These are phyloP conservation scores for Monilinia polystroma DNA, from an alignment of 2,329 filamentous ascomycete genomes.

Conservation along the genomic window DNA sequence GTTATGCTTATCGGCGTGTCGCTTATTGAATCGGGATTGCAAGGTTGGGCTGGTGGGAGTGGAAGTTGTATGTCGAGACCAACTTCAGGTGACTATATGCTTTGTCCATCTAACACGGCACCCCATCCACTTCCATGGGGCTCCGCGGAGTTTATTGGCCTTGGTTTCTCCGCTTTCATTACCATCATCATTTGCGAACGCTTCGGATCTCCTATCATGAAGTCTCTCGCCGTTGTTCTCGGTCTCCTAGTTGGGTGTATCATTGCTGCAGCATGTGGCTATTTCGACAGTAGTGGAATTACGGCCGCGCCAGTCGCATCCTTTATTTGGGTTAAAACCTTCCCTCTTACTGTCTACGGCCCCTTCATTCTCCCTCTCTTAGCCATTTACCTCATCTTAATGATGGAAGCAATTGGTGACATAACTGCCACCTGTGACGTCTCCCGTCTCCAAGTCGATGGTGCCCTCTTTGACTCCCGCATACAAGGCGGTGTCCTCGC, in stretches of 20 bases:
- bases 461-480: constrained; percentile 68
- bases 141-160: constrained; percentile 72
- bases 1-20: constrained; percentile 72
- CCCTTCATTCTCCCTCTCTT: constrained; percentile 72
- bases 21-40: constrained; percentile 69
- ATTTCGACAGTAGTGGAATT: constrained; percentile 73
- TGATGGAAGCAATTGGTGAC: constrained; percentile 77
- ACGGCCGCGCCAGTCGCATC: constrained; percentile 67
- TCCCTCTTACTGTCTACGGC: constrained; percentile 68
- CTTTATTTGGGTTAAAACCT: constrained; percentile 79
- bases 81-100: constrained; percentile 54
- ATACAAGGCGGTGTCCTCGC: constrained; percentile 78
- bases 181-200: constrained; percentile 79
- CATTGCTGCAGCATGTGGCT: constrained; percentile 73
- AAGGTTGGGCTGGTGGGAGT: constrained; percentile 75
- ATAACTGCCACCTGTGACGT: constrained; percentile 82
- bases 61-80: constrained; percentile 55
- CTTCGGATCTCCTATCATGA: constrained; percentile 82
- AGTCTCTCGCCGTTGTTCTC: constrained; percentile 42
- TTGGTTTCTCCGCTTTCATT: constrained; percentile 77
- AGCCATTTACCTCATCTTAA: constrained; percentile 68
- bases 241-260: constrained; percentile 61
- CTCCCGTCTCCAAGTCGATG: constrained; percentile 71
- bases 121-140: constrained; percentile 76
- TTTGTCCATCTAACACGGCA: constrained; percentile 65